phyloP scores from a whole-genome alignment of 208 protist species.

The Jaenimonas drosophilae region DNA sequence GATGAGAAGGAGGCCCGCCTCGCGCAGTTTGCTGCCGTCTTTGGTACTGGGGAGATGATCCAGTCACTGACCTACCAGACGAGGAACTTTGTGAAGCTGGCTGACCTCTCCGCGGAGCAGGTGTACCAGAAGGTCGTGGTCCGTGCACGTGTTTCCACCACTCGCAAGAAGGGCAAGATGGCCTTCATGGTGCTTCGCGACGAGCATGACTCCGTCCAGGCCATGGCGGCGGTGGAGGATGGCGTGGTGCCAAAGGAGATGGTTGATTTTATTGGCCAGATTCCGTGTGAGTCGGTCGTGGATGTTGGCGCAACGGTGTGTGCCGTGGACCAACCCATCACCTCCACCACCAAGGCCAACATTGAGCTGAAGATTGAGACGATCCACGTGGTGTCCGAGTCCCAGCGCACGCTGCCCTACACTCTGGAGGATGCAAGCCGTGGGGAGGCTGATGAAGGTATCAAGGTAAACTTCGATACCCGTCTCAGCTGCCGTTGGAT shows the following conservation, averaged over 20 bases:
- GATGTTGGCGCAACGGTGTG: constrained; percentile 69
- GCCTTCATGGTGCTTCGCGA: constrained; percentile 88
- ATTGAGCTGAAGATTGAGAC: constrained; percentile 74
- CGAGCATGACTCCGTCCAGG: constrained; percentile 67
- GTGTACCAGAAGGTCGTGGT: constrained; percentile 49
- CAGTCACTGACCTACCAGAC: constrained; percentile 72
- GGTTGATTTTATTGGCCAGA: constrained; percentile 86
- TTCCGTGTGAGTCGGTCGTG: constrained; percentile 83
- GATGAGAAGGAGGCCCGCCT: constrained; percentile 79
- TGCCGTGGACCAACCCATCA: constrained; percentile 64
- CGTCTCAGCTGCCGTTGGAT: constrained; percentile 96
- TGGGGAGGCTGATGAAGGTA: constrained; percentile 52
- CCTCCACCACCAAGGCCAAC: constrained; percentile 56
- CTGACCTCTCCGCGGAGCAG: constrained; percentile 22
- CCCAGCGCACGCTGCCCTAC: constrained; percentile 82
- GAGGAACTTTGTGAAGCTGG: constrained; percentile 32
- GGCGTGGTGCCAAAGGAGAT: constrained; percentile 71
- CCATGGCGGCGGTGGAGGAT: constrained; percentile 66
- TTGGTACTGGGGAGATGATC: constrained; percentile 57
- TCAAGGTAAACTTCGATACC: constrained; percentile 88
- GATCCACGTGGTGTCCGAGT: constrained; percentile 80
- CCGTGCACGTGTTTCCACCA: constrained; percentile 80
- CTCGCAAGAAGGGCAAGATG: constrained; percentile 88
- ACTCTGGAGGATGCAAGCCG: constrained; percentile 89
- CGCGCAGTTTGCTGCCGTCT: constrained; percentile 61